phyloP scores from a whole-genome alignment of 116 monocot species.

The Trichopus zeylanicus region DNA sequence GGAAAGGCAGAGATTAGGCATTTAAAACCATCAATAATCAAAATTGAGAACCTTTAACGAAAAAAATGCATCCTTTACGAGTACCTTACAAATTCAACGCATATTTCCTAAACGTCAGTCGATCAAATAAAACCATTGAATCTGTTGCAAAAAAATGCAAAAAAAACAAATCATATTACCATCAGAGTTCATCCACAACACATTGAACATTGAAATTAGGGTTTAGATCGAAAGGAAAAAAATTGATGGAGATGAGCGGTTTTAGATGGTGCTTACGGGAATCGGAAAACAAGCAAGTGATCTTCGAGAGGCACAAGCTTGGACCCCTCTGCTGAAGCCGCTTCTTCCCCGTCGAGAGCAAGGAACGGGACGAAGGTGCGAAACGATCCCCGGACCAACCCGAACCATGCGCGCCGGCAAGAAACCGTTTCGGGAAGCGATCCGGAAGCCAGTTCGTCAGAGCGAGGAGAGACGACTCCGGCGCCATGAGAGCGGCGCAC shows the following conservation, averaged over 20 bases:
- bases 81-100: too few species aligned
- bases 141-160: not conserved
- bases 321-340: not conserved
- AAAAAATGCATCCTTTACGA: too few species aligned
- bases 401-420: constrained; percentile 2
- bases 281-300: constrained; percentile 13
- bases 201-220: not conserved
- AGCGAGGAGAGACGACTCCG: constrained; percentile 2
- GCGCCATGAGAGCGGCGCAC: constrained; percentile 25
- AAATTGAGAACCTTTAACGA: too few species aligned
- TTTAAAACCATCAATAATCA: too few species aligned
- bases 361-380: not conserved
- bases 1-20: too few species aligned
- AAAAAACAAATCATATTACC: not conserved
- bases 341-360: constrained; percentile 10
- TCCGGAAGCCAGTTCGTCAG: not conserved
- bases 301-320: not conserved
- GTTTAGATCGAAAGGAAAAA: not conserved
- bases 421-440: constrained; percentile 8
- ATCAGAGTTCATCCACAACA: not conserved
- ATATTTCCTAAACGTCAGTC: too few species aligned
- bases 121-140: not conserved
- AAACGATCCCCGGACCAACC: constrained; percentile 5
- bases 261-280: constrained; percentile 22
- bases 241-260: not conserved